Percentiles rank a stretch among this genome's conserved stretches.
phyloP scores from a whole-genome alignment of 2,329 filamentous ascomycete species.

The Diaporthe sp. region DNA sequence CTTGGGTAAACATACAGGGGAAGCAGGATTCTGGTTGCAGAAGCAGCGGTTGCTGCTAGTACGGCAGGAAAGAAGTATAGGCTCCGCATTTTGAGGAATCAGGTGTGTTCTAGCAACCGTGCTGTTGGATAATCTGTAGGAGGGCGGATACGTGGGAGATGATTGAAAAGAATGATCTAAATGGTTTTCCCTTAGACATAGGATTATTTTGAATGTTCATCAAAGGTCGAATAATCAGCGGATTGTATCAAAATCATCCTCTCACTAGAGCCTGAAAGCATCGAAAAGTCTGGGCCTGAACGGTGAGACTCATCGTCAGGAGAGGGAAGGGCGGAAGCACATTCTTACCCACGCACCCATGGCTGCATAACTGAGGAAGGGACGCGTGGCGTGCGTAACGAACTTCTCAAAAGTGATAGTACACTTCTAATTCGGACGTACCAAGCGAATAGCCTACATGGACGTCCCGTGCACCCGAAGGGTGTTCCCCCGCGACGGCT shows the following conservation, averaged over 20 bases:
- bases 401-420: neutral
- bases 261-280: neutral
- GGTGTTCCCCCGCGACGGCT: neutral
- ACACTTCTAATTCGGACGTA: neutral
- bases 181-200: neutral
- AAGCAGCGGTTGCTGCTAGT: constrained; percentile 1
- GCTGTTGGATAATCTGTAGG: neutral
- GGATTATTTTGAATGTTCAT: neutral
- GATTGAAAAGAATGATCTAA: neutral
- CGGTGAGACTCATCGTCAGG: neutral
- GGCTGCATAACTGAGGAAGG: constrained; percentile 10
- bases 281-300: constrained; percentile 10
- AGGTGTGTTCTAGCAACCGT: neutral
- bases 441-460: constrained; percentile 21
- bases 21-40: constrained; percentile 24
- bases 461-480: constrained; percentile 26
- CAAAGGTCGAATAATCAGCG: neutral
- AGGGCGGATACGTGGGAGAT: neutral
- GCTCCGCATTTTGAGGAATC: constrained; percentile 6
- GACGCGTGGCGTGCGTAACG: constrained; percentile 11
- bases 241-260: neutral
- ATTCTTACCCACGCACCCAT: neutral
- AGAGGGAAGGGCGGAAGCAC: constrained; percentile 3
- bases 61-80: neutral
- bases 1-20: constrained; percentile 33